Percentiles rank a stretch among this genome's conserved stretches.
Conservation (phyloP, 2,329 filamentous ascomycete species). For the Dichotomopilus funicola region DNA sequence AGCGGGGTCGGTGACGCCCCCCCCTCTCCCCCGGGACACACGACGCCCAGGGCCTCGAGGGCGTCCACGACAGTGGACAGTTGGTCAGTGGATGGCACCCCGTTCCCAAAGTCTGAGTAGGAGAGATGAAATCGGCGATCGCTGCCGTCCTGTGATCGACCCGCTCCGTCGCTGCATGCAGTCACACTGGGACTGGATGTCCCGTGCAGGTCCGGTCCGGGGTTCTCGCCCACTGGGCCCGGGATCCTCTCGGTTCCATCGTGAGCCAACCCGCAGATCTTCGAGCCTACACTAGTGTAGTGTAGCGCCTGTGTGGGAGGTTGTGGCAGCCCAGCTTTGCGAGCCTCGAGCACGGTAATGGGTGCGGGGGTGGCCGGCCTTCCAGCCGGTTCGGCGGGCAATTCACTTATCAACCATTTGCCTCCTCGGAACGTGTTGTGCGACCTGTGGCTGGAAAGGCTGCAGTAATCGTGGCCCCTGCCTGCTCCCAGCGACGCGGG, state of each 20-base stretch:
- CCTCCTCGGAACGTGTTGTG: background rate
- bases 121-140: background rate
- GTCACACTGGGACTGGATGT: background rate
- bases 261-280: too few relatives aligned
- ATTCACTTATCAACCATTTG: too few relatives aligned
- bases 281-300: too few relatives aligned
- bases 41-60: background rate
- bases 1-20: background rate
- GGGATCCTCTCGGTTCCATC: too few relatives aligned
- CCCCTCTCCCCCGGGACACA: background rate
- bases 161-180: constrained; percentile 4
- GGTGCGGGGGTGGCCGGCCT: background rate
- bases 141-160: constrained; percentile 4
- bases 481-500: constrained; percentile 1
- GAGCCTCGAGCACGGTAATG: background rate
- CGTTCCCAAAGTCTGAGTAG: background rate
- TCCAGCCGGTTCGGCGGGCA: too few relatives aligned
- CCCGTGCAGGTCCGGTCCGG: background rate
- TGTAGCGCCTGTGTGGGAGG: too few relatives aligned
- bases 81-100: too few relatives aligned
- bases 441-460: constrained; percentile 8
- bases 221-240: background rate
- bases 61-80: too few relatives aligned
- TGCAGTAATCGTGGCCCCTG: background rate
- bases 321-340: too few relatives aligned